A percentile compares a stretch with the other conserved stretches of the same genome.
phyloP scores from a whole-genome alignment of 2,329 filamentous ascomycete genomes.

The Metarhizium anisopliae region DNA sequence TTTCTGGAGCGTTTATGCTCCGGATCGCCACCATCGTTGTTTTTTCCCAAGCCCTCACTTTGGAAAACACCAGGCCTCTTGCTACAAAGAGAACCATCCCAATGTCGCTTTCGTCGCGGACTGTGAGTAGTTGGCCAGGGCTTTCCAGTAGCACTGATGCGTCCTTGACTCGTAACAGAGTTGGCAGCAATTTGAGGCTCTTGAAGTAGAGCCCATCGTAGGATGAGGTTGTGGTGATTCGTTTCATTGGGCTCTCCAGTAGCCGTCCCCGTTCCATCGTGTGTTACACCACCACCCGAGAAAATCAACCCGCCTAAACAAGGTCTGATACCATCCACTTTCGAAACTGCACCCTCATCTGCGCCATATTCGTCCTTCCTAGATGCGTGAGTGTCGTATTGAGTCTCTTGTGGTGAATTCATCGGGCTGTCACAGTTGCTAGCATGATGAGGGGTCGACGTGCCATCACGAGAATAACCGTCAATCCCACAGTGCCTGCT shows the following conservation, averaged over 20 bases:
- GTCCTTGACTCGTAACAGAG: not conserved
- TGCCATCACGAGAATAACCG: not conserved
- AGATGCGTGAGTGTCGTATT: too few species aligned
- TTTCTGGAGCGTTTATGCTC: not conserved
- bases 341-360: not conserved
- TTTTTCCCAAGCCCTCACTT: too few species aligned
- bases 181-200: slow-evolving; percentile 4
- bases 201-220: slow-evolving; percentile 2
- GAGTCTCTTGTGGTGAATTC: not conserved
- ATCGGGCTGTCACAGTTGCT: not conserved
- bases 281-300: not conserved
- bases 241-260: not conserved
- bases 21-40: not conserved
- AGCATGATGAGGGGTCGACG: not conserved
- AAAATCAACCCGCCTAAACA: not conserved
- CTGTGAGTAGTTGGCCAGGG: not conserved
- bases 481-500: not conserved
- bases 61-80: not conserved
- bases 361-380: not conserved
- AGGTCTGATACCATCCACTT: not conserved
- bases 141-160: not conserved
- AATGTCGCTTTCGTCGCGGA: not conserved
- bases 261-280: not conserved
- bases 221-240: slow-evolving; percentile 1
- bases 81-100: not conserved